A percentile compares a stretch with the other conserved stretches of the same genome.
Evolutionary conservation across 1,284 basidiomycete genomes (phyloP).

Genomic region (Malassezia furfur): DNA sequence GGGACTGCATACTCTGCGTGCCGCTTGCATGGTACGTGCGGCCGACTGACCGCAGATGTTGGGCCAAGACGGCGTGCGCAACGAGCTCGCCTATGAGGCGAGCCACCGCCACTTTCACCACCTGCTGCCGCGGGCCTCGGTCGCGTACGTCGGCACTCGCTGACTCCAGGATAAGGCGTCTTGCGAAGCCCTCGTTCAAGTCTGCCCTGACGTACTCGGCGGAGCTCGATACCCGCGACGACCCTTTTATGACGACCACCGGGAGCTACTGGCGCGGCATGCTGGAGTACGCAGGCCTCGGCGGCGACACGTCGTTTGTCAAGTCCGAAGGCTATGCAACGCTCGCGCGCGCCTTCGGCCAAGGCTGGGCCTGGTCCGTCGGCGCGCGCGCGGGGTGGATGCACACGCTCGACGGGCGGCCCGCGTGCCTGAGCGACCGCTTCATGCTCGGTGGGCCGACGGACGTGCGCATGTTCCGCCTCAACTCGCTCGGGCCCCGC

Average conservation of each 20-base stretch:
- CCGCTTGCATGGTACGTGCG: conserved; percentile 56
- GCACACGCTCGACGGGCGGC: conserved; percentile 27
- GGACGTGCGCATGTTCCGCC: conserved; percentile 74
- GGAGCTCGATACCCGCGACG: conserved; percentile 69
- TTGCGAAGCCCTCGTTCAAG: conserved; percentile 68
- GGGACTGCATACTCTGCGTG: conserved; percentile 59
- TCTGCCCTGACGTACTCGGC: conserved; percentile 73
- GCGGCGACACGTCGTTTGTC: conserved; percentile 34
- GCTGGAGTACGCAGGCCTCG: conserved; percentile 33
- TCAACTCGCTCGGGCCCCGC: conserved; percentile 72
- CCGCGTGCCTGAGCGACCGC: conserved; percentile 64
- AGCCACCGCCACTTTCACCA: conserved; percentile 26
- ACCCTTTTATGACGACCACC: conserved; percentile 55
- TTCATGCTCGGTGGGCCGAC: conserved; percentile 89
- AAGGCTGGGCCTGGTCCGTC: conserved; percentile 17
- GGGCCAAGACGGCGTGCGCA: conserved; percentile 19
- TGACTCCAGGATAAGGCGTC: conserved; percentile 62
- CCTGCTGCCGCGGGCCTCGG: conserved; percentile 28
- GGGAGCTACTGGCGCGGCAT: conserved; percentile 23
- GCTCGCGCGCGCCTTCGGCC: conserved; percentile 16
- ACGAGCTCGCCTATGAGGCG: conserved; percentile 41
- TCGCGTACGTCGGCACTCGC: conserved; percentile 19
- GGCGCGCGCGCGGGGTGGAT: conserved; percentile 23
- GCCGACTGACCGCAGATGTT: conserved; percentile 11
- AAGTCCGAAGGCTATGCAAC: conserved; percentile 29